phyloP scores from a whole-genome alignment of 2,329 filamentous ascomycete species.

The Penicillium sp. region DNA sequence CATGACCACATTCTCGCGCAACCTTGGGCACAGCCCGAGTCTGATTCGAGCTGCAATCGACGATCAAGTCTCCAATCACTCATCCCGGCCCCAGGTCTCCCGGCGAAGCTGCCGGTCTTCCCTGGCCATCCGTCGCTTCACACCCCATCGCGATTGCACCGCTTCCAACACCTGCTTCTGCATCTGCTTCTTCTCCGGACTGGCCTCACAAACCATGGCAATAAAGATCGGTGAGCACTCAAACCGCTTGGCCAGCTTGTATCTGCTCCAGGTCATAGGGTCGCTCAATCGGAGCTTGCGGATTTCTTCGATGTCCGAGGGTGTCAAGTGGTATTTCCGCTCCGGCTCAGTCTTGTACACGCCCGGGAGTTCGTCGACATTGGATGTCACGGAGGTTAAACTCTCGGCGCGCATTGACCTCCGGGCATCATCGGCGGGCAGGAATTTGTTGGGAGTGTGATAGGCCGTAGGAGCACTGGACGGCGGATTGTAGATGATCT shows the following conservation, averaged over 20 bases:
- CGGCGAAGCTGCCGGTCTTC: conserved; percentile 58
- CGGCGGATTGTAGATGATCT: conserved; percentile 64
- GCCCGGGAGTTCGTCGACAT: conserved; percentile 41
- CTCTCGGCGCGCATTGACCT: conserved; percentile 43
- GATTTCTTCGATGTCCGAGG: conserved; percentile 57
- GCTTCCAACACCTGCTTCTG: conserved; percentile 49
- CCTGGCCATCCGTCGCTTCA: conserved; percentile 55
- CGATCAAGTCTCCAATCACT: conserved; percentile 28
- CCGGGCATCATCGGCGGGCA: conserved; percentile 56
- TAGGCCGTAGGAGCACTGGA: conserved; percentile 59
- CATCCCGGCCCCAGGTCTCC: conserved; percentile 58
- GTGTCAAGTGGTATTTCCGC: conserved; percentile 59
- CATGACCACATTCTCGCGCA: background rate
- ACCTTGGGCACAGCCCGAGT: background rate
- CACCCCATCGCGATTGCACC: conserved; percentile 58
- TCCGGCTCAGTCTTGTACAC: conserved; percentile 50
- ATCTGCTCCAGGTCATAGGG: conserved; percentile 57
- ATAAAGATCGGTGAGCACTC: conserved; percentile 61
- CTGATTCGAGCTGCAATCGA: background rate
- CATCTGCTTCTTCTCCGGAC: conserved; percentile 46
- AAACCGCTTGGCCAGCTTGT: conserved; percentile 58
- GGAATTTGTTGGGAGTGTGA: conserved; percentile 61
- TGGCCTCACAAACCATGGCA: conserved; percentile 54
- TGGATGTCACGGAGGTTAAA: conserved; percentile 17
- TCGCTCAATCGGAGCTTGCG: conserved; percentile 51